phyloP scores from a whole-genome alignment of 108 stramenopile genomes.

The Discostella stelligeroides region DNA sequence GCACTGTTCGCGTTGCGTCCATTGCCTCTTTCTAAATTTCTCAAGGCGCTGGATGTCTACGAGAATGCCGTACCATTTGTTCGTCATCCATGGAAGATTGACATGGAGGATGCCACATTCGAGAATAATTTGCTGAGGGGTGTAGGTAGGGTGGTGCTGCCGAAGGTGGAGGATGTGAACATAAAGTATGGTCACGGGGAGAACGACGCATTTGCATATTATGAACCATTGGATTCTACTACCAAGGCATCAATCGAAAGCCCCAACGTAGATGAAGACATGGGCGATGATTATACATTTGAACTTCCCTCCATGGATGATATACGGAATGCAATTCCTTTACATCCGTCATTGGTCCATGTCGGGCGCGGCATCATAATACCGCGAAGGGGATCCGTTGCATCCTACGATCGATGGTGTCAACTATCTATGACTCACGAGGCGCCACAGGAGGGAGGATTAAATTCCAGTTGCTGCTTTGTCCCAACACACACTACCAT shows the following conservation, averaged over 20 bases:
- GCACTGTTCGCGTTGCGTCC: conserved; percentile 66
- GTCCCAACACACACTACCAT: conserved; percentile 68
- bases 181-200: conserved; percentile 25
- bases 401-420: conserved; percentile 36
- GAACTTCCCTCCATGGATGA: conserved; percentile 56
- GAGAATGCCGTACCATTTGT: conserved; percentile 71
- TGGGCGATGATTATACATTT: conserved; percentile 29
- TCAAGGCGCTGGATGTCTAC: conserved; percentile 45
- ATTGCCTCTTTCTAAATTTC: conserved; percentile 43
- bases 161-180: conserved; percentile 17
- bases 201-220: conserved; percentile 32
- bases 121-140: conserved; percentile 34
- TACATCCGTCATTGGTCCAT: conserved; percentile 66
- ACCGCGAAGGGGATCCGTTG: conserved; percentile 51
- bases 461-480: conserved; percentile 22
- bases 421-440: conserved; percentile 21
- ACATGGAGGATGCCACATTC: conserved; percentile 65
- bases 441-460: conserved; percentile 3
- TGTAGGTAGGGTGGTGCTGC: conserved; percentile 38
- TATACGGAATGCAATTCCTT: conserved; percentile 44
- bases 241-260: neutral
- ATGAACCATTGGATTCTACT: neutral
- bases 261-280: conserved; percentile 10
- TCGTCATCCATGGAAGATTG: conserved; percentile 74
- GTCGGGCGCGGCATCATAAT: conserved; percentile 68